phyloP scores from a whole-genome alignment of 2,329 filamentous ascomycete species.

The Stagonosporopsis rhizophila region DNA sequence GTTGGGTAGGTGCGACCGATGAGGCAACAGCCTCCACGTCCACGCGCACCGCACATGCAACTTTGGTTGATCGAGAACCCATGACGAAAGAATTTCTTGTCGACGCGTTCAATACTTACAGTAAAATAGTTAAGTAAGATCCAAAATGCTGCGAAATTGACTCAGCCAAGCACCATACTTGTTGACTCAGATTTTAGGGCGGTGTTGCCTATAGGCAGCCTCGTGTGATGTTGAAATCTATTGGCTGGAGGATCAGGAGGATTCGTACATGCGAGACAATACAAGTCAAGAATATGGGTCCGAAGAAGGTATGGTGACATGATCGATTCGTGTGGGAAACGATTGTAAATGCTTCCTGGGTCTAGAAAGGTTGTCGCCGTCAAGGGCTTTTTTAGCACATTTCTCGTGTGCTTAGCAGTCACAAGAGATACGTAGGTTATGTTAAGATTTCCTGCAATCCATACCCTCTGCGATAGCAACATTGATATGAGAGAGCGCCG shows the following conservation, averaged over 20 bases:
- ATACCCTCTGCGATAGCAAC: background rate
- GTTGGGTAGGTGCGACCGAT: constrained; percentile 13
- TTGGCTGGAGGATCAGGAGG: constrained; percentile 24
- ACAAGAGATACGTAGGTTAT: too few relatives aligned
- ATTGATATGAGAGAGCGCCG: background rate
- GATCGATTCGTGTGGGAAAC: background rate
- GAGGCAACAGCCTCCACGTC: constrained; percentile 29
- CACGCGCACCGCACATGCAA: constrained; percentile 24
- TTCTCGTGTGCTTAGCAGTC: background rate
- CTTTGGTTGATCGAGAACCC: constrained; percentile 39
- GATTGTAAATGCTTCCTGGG: background rate
- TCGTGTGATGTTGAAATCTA: constrained; percentile 19
- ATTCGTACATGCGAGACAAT: constrained; percentile 1
- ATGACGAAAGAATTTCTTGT: constrained; percentile 21
- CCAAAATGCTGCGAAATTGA: constrained; percentile 18
- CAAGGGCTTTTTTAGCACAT: background rate
- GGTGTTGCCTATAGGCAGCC: constrained; percentile 42
- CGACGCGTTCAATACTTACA: background rate
- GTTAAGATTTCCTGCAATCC: background rate
- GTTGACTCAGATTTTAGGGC: constrained; percentile 33
- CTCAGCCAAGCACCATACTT: constrained; percentile 20
- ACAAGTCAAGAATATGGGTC: background rate
- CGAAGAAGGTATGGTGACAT: background rate
- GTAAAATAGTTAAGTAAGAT: constrained; percentile 3
- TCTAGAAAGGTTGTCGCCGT: background rate